Evolutionary conservation across 116 monocot species (phyloP), one percentile per base, ranked within the genome.

Genomic region (Phalaenopsis hybrid): DNA sequence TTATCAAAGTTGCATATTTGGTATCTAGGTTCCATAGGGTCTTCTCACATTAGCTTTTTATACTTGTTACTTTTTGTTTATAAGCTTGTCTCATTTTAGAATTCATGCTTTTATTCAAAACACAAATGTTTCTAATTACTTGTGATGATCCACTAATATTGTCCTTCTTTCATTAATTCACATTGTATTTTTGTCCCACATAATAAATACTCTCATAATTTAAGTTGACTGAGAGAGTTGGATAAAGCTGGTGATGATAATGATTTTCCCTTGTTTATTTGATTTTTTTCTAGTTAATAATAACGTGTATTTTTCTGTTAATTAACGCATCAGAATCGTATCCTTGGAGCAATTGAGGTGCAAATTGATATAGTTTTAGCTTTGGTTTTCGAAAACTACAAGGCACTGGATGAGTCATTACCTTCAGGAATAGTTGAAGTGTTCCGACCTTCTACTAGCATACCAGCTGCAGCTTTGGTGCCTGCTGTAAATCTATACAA

Each of bases 361-460:
- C 96, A 94, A 76, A 85, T 92, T 80, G 94, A 90, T 79, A 88
- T 91, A 76, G 80, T 91, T 84, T 74, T 96, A 18, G 87, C 91
- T 7, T 82, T 84, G 82, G 91, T 89, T 23, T 96, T 96, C 83
- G 96, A 96, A 81, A 94, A 96, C 58, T 96, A 96, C 87, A 96
- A 96, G 81, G 92, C 94, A 51, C 74, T 96, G 70, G 94, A 96
- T 85, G 96, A 96, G 79, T 91, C 92, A n/a, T 77, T 84, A 57
- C 82, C 91, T 50, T 92, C 89, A 15, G 96, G 96, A 45, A 85
- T 96, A 67, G 78, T 82, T 50, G 96, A 92, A 80, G 85, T 88
- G 55, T 91, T 92, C 70, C 83, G 80, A 65, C 85, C 96, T 79
- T 84, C 92, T 34, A 87, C 80, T 85, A 91, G 96, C 31, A 83